Percentiles rank a stretch among this genome's conserved stretches.
Conservation (phyloP, 768 basidiomycete genomes). For the Heimioporus sp. region DNA sequence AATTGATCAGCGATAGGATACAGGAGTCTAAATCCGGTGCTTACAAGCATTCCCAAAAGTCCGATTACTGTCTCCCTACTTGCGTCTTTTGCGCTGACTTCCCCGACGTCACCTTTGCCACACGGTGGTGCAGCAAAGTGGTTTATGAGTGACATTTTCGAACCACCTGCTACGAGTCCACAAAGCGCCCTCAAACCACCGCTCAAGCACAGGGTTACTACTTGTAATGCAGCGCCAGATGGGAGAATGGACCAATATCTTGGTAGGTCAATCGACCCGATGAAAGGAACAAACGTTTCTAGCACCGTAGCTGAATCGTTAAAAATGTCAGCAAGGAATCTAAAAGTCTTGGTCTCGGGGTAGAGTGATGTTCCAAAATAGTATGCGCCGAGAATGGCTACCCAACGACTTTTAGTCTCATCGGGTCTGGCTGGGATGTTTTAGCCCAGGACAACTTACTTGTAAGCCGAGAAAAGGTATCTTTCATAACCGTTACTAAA, state of each 20-base stretch:
- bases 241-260: constrained; percentile 33
- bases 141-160: constrained; percentile 64
- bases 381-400: constrained; percentile 65
- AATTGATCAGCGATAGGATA: neutral
- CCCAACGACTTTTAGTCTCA: neutral
- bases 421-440: neutral
- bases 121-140: constrained; percentile 56
- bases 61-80: constrained; percentile 72
- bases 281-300: constrained; percentile 58
- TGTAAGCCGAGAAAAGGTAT: constrained; percentile 58
- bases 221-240: constrained; percentile 36
- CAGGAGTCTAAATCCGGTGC: constrained; percentile 12
- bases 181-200: constrained; percentile 59
- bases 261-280: constrained; percentile 34
- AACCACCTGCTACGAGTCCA: constrained; percentile 61
- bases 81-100: constrained; percentile 69
- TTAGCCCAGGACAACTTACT: constrained; percentile 39
- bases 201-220: constrained; percentile 54
- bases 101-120: constrained; percentile 62
- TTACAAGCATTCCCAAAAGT: constrained; percentile 64
- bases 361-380: constrained; percentile 60
- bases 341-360: constrained; percentile 70
- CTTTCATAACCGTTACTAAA: constrained; percentile 61
- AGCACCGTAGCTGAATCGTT: constrained; percentile 61
- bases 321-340: constrained; percentile 62